These are phyloP conservation scores for Zygotorulaspora sp. DNA, from an alignment of 805 yeast species.

Conservation along the genomic window DNA sequence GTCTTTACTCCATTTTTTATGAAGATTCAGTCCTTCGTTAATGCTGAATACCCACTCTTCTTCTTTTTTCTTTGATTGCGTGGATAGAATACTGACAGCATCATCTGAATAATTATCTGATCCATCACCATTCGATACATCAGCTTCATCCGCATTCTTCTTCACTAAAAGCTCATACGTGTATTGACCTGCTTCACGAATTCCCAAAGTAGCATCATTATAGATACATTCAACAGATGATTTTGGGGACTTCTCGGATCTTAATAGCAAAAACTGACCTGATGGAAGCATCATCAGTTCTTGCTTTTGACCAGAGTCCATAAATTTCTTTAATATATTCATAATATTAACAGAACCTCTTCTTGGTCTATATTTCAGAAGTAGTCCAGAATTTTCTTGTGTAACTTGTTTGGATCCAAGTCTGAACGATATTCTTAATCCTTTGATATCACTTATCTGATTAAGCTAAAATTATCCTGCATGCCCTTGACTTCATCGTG, in stretches of 20 bases:
- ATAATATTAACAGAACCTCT: too few relatives aligned
- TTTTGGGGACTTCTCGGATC: constrained; percentile 78
- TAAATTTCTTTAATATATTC: constrained; percentile 69
- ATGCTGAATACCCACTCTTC: constrained; percentile 75
- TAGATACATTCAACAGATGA: constrained; percentile 80
- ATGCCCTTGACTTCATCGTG: too few relatives aligned
- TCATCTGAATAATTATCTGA: constrained; percentile 43
- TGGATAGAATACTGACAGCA: constrained; percentile 33
- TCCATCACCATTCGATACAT: constrained; percentile 46
- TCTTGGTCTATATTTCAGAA: too few relatives aligned
- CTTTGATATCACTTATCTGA: too few relatives aligned
- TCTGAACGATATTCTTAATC: too few relatives aligned
- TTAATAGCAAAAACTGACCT: constrained; percentile 70
- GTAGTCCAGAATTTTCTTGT: too few relatives aligned
- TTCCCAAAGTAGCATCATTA: constrained; percentile 71
- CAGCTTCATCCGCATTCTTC: constrained; percentile 66
- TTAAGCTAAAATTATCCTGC: too few relatives aligned
- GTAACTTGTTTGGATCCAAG: too few relatives aligned
- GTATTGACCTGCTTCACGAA: constrained; percentile 62
- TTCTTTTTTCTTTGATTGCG: constrained; percentile 33
- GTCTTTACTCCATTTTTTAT: constrained; percentile 47
- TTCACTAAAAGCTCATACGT: constrained; percentile 68
- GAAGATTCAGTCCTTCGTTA: constrained; percentile 54
- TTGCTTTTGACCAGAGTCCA: constrained; percentile 52
- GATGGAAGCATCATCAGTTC: constrained; percentile 66